phyloP scores from a whole-genome alignment of 202 grass and related monocot species.

The Setaria italica region DNA sequence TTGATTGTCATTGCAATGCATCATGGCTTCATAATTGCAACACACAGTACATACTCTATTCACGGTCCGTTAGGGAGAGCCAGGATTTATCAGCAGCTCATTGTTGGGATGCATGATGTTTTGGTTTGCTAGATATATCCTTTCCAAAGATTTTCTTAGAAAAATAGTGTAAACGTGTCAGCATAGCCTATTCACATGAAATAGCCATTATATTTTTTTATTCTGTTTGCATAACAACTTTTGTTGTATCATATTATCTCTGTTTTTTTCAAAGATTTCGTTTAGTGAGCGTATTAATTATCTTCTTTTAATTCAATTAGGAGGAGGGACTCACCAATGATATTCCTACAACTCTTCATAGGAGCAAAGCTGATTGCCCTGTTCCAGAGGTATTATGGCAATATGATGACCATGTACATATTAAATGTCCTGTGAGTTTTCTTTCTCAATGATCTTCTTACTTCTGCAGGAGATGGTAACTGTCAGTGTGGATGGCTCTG shows the following conservation, averaged over 20 bases:
- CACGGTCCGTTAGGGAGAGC: neutral
- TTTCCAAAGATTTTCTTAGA: neutral
- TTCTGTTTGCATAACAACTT: neutral
- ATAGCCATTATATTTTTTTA: neutral
- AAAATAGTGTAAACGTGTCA: neutral
- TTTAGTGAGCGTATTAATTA: neutral
- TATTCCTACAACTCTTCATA: constrained; percentile 97
- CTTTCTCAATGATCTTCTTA: constrained; percentile 37
- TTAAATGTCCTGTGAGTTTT: neutral
- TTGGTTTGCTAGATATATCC: neutral
- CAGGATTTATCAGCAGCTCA: neutral
- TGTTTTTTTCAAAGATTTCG: neutral
- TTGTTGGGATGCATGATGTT: neutral
- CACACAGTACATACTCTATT: too few relatives aligned
- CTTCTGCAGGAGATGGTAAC: constrained; percentile 91
- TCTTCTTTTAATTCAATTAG: constrained; percentile 55
- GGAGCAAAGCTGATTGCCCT: constrained; percentile 98
- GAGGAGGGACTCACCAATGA: constrained; percentile 88
- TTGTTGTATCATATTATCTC: neutral
- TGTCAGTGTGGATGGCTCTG: constrained; percentile 96
- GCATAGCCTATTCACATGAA: neutral
- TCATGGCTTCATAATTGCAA: neutral
- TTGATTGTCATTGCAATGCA: neutral
- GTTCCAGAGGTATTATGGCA: constrained; percentile 67
- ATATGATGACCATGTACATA: neutral